Conservation (phyloP, 2,329 filamentous ascomycete species). For the Fusarium napiforme region DNA sequence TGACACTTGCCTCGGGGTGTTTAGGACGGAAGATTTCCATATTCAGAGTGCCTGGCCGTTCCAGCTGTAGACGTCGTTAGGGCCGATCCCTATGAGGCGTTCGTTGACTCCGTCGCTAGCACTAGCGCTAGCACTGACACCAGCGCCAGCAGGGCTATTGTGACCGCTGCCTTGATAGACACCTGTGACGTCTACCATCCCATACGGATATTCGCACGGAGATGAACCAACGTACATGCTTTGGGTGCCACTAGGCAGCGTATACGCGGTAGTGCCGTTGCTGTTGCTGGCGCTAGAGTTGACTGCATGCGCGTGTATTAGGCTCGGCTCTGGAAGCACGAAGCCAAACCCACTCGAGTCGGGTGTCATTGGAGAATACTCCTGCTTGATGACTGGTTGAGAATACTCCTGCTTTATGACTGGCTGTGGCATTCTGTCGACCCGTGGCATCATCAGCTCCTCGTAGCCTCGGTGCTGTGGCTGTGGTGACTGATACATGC, state of each 20-base stretch:
- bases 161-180: conserved; percentile 39
- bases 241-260: conserved; percentile 31
- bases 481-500: conserved; percentile 36
- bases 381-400: conserved; percentile 28
- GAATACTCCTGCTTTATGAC: conserved; percentile 36
- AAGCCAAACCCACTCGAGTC: conserved; percentile 35
- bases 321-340: conserved; percentile 36
- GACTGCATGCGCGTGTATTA: conserved; percentile 29
- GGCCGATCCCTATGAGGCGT: conserved; percentile 33
- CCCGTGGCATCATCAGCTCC: conserved; percentile 33
- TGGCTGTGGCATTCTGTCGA: conserved; percentile 39
- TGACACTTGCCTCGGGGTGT: not conserved
- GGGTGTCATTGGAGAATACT: conserved; percentile 40
- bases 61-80: conserved; percentile 34
- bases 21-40: conserved; percentile 9
- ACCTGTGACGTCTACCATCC: conserved; percentile 42
- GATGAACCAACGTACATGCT: conserved; percentile 34
- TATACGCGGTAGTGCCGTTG: conserved; percentile 29
- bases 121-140: not conserved
- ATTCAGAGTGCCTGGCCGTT: conserved; percentile 30
- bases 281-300: conserved; percentile 18
- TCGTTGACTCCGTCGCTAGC: conserved; percentile 34
- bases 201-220: conserved; percentile 42
- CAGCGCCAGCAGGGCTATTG: conserved; percentile 1
- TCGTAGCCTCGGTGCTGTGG: conserved; percentile 33